Percentiles rank a stretch among this genome's conserved stretches.
These are phyloP conservation scores for Cephalotrichum gorgonifer DNA, from an alignment of 2,329 filamentous ascomycete genomes.

Conservation along the genomic window DNA sequence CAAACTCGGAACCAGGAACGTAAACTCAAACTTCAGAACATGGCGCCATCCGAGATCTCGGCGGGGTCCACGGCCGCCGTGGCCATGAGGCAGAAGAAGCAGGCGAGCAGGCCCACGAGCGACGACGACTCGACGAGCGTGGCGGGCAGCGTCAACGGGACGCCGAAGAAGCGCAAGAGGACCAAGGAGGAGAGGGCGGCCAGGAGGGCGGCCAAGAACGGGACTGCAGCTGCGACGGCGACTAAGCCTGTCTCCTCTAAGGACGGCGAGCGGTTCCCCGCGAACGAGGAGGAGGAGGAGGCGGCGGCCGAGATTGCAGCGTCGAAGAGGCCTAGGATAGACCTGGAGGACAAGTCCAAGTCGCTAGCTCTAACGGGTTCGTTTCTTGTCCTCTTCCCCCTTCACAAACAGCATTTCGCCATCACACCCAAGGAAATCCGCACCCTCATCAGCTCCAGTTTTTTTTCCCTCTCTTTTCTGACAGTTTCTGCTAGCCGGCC, in stretches of 20 bases:
- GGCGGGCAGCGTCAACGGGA: conserved; percentile 4
- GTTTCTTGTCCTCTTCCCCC: too few species aligned
- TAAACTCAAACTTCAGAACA: neutral
- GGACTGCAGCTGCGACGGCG: neutral
- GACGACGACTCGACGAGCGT: conserved; percentile 6
- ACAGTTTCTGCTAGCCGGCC: neutral
- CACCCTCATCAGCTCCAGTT: too few species aligned
- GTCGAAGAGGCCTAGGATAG: conserved; percentile 1
- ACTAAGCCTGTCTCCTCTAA: neutral
- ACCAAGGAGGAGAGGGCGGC: neutral
- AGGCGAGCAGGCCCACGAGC: conserved; percentile 1
- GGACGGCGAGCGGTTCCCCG: neutral
- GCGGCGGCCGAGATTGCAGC: neutral
- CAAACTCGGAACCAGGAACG: too few species aligned
- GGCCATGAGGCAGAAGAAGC: conserved; percentile 5
- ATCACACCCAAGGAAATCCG: too few species aligned
- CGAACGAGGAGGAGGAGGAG: conserved; percentile 3
- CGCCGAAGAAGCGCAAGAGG: conserved; percentile 7
- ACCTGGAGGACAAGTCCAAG: conserved; percentile 1
- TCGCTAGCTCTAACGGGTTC: neutral
- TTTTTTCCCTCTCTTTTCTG: neutral
- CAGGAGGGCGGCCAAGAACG: neutral
- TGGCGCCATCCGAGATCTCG: conserved; percentile 5
- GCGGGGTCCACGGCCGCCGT: conserved; percentile 1
- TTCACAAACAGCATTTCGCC: too few species aligned